Evolutionary conservation across 2,329 filamentous ascomycete genomes (phyloP), one percentile per base, ranked within the genome.

Genomic region (Cercospora nicotianae): DNA sequence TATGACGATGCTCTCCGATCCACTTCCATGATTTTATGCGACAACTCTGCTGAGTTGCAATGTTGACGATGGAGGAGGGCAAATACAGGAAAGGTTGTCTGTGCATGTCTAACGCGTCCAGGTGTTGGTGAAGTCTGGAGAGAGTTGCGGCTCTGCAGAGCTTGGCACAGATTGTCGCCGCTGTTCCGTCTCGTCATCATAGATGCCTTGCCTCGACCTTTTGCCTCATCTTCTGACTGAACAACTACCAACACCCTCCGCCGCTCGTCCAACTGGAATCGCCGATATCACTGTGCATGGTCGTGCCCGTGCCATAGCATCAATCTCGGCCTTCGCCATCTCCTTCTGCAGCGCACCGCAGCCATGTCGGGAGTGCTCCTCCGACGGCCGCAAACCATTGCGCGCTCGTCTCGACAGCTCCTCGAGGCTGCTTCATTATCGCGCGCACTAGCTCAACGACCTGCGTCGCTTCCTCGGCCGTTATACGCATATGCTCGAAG

Each of bases 401-500:
- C 76, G 31, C 75, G 74, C 28, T 74, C 77, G 23, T 78, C 77
- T 45, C 74, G 77, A 39, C 76, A 77, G 66, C 69, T 77, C 26
- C 66, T 77, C 42, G 72, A 79, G 63, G 75, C 76, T 16, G 74
- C 76, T 36, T 72, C 73, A 39, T 70, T 77, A 64, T 77, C 77
- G 73, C 75, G 76, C 62, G 74, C 75, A 28, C 75, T 79, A 26
- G 73, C 78, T 16, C 65, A 74, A 53, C 69, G 80, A 73, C 78
- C 79, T 28, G 77, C 79, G 18, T 78, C 79, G 6, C 72, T 81
- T 28, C 79, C 81, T 39, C 78, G 81, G 72, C 82, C 80, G 51
- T 73, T 80, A 60, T 83, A 80, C 66, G 77, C 80, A 30, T 79
- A 80, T 67, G 81, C 82, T 67, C 79, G 80, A 20, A 77, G 78